Percentiles rank a stretch among this genome's conserved stretches.
Evolutionary conservation across 2,329 filamentous ascomycete genomes (phyloP).

Genomic region (Neofusicoccum cordaticola): DNA sequence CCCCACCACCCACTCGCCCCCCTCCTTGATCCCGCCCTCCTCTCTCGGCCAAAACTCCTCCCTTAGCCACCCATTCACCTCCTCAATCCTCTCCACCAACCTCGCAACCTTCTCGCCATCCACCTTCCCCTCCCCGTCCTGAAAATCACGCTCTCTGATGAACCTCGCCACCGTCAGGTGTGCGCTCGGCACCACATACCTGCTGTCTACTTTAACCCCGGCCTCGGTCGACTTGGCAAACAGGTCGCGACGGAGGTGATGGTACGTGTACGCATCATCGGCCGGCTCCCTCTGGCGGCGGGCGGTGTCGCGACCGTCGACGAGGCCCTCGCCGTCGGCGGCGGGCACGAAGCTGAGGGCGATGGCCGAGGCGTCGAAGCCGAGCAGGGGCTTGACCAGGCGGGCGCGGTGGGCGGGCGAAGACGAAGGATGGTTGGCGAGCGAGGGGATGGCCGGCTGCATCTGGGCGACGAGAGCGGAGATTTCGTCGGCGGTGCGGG

Average conservation of each 20-base stretch:
- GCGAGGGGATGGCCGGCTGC: conserved; percentile 52
- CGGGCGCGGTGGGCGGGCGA: conserved; percentile 66
- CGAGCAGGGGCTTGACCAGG: conserved; percentile 77
- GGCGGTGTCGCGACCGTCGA: not conserved
- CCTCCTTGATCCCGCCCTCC: conserved; percentile 42
- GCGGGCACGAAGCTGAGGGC: conserved; percentile 86
- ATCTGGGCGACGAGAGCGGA: conserved; percentile 59
- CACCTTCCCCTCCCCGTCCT: conserved; percentile 23
- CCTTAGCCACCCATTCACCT: conserved; percentile 73
- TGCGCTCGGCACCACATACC: conserved; percentile 85
- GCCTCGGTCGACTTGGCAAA: conserved; percentile 51
- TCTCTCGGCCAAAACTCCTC: conserved; percentile 64
- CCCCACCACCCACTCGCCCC: conserved; percentile 82
- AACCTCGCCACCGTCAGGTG: conserved; percentile 88
- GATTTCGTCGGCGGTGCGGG: conserved; percentile 68
- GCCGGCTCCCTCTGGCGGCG: conserved; percentile 30
- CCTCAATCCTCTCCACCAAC: conserved; percentile 71
- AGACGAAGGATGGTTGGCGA: conserved; percentile 67
- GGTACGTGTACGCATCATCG: conserved; percentile 76
- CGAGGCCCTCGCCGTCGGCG: conserved; percentile 44
- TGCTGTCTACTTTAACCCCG: conserved; percentile 68
- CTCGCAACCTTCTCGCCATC: conserved; percentile 55
- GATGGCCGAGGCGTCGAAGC: conserved; percentile 80
- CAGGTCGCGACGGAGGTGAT: conserved; percentile 80
- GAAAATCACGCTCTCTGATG: conserved; percentile 61